These are phyloP conservation scores for Agrostemma githago DNA, from an alignment of 148 eudicot species.

Conservation along the genomic window DNA sequence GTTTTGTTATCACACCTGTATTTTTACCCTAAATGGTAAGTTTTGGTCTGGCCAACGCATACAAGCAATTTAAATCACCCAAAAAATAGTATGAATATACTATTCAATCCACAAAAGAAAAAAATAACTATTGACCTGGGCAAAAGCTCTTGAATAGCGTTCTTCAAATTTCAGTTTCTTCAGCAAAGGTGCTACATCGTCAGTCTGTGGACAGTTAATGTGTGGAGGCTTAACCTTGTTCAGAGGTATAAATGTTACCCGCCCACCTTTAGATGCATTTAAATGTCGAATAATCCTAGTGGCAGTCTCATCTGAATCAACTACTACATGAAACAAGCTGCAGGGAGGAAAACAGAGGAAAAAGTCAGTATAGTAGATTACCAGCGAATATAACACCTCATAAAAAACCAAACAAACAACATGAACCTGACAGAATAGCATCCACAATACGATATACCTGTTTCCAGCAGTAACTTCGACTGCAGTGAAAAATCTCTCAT, in stretches of 20 bases:
- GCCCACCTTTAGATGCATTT: conserved; percentile 76
- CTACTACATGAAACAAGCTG: conserved; percentile 98
- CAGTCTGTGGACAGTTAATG: conserved; percentile 62
- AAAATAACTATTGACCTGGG: conserved; percentile 52
- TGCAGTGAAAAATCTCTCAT: conserved; percentile 87
- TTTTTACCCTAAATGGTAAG: background rate
- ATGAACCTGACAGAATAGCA: background rate
- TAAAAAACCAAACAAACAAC: background rate
- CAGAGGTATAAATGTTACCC: conserved; percentile 93
- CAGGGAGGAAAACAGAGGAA: conserved; percentile 12
- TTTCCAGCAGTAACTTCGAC: conserved; percentile 99
- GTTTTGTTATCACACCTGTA: background rate
- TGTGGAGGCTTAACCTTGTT: conserved; percentile 87
- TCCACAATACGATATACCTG: conserved; percentile 41
- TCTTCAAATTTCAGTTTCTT: conserved; percentile 56
- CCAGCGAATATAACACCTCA: background rate
- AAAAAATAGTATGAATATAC: background rate
- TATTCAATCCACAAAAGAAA: background rate
- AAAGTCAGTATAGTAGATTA: background rate
- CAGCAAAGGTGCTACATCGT: conserved; percentile 79
- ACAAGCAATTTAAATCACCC: background rate
- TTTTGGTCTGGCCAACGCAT: conserved; percentile 2
- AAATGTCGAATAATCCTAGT: conserved; percentile 72
- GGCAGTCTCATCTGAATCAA: conserved; percentile 81
- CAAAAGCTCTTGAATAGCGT: conserved; percentile 58